Conservation (phyloP, 257 asterid genomes). For the Plantago elongata region DNA sequence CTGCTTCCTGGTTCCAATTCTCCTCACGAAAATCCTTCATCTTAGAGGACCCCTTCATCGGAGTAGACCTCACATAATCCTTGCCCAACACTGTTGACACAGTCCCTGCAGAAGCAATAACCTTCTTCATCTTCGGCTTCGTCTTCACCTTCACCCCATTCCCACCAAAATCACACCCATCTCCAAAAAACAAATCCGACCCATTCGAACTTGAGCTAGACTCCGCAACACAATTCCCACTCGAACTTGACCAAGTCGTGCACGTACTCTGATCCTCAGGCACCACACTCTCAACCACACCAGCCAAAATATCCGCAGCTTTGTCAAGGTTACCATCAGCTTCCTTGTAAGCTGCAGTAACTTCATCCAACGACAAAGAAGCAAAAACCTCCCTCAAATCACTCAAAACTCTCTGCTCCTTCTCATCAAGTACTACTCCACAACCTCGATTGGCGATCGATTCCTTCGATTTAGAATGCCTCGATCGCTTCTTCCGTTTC, state of each 20-base stretch:
- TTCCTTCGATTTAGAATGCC: slow-evolving; percentile 28
- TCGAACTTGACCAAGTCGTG: slow-evolving; percentile 62
- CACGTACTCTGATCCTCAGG: slow-evolving; percentile 68
- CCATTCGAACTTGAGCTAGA: slow-evolving; percentile 58
- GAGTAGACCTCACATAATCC: slow-evolving; percentile 70
- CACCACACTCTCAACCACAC: slow-evolving; percentile 23
- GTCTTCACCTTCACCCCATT: slow-evolving; percentile 41
- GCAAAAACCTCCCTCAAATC: slow-evolving; percentile 41
- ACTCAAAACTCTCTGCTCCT: slow-evolving; percentile 27
- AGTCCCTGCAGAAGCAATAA: slow-evolving; percentile 71
- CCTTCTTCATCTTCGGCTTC: slow-evolving; percentile 46
- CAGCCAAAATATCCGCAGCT: slow-evolving; percentile 46
- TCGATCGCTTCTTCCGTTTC: slow-evolving; percentile 64
- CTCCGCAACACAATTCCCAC: slow-evolving; percentile 40
- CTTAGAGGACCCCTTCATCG: slow-evolving; percentile 46
- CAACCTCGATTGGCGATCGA: slow-evolving; percentile 16
- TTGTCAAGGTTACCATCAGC: slow-evolving; percentile 39
- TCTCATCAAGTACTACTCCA: slow-evolving; percentile 5
- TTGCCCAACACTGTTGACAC: slow-evolving; percentile 73
- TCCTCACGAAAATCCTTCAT: slow-evolving; percentile 35
- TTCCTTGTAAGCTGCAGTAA: slow-evolving; percentile 37
- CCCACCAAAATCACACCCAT: slow-evolving; percentile 24
- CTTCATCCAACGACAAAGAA: slow-evolving; percentile 52
- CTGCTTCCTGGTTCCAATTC: slow-evolving; percentile 53
- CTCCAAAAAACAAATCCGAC: slow-evolving; percentile 35